Evolutionary conservation across 1,139 yeast species (phyloP).

Genomic region (Spathaspora sp.): DNA sequence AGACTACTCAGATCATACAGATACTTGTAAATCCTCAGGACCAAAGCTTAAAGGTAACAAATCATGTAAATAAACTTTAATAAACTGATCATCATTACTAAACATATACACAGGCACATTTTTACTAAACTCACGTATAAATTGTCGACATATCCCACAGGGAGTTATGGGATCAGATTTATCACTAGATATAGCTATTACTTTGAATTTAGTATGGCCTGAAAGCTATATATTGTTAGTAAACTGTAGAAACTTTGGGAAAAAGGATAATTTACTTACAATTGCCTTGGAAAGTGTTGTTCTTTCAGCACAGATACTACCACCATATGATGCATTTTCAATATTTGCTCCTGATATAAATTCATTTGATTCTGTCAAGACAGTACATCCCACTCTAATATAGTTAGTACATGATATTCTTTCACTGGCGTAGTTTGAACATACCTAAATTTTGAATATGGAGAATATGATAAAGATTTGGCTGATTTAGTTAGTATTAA

Average conservation of each 20-base stretch:
- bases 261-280: conserved; percentile 26
- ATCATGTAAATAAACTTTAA: conserved; percentile 51
- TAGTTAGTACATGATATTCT: conserved; percentile 19
- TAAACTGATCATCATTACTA: conserved; percentile 45
- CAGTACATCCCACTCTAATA: conserved; percentile 74
- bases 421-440: conserved; percentile 17
- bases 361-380: conserved; percentile 53
- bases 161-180: conserved; percentile 56
- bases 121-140: conserved; percentile 70
- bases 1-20: no score
- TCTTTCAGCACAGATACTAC: conserved; percentile 88
- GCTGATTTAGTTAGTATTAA: conserved; percentile 29
- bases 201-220: conserved; percentile 49
- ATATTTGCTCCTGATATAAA: conserved; percentile 76
- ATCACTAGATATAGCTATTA: conserved; percentile 75
- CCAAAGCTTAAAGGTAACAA: conserved; percentile 85
- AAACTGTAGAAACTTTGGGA: not conserved
- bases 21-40: conserved; percentile 68
- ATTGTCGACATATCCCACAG: conserved; percentile 93
- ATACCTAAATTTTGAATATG: conserved; percentile 75
- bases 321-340: conserved; percentile 92
- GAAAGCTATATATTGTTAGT: conserved; percentile 25
- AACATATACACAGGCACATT: conserved; percentile 63
- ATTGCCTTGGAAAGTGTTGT: conserved; percentile 72
- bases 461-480: conserved; percentile 61